phyloP scores from a whole-genome alignment of 176 grass and related monocot species.

The Triticum urartu region DNA sequence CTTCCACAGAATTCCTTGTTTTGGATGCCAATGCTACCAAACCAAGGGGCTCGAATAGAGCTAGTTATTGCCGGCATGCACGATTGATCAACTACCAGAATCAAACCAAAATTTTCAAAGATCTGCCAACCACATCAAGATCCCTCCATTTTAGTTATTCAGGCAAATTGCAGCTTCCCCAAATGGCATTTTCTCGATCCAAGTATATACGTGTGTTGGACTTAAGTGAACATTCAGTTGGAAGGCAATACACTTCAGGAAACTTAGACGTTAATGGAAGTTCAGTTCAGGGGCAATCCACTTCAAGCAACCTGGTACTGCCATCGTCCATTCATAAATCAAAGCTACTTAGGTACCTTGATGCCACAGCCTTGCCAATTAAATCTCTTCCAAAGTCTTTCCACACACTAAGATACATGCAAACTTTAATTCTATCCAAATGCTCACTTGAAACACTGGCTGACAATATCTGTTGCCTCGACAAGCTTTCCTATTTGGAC shows the following conservation, averaged over 20 bases:
- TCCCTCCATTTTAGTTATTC: conserved; percentile 25
- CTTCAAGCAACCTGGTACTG: not conserved
- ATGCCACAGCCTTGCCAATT: conserved; percentile 8
- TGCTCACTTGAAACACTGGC: conserved; percentile 35
- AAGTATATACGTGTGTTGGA: conserved; percentile 30
- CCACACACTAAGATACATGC: conserved; percentile 18
- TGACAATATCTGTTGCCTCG: conserved; percentile 2
- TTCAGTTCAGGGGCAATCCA: not conserved
- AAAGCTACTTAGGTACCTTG: not conserved
- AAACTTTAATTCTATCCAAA: conserved; percentile 37
- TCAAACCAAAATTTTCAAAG: not conserved
- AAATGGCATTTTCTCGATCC: not conserved
- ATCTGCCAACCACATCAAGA: conserved; percentile 12
- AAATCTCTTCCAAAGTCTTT: not conserved
- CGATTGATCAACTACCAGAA: not conserved
- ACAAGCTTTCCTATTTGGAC: conserved; percentile 12
- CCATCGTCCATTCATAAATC: conserved; percentile 24
- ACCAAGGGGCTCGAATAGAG: not conserved
- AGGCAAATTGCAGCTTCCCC: not conserved
- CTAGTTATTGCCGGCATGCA: not conserved
- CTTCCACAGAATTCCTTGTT: conserved; percentile 13
- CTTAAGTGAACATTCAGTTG: too few relatives aligned
- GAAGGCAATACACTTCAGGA: not conserved
- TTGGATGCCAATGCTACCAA: not conserved
- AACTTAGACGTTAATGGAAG: conserved; percentile 34